Base-by-base conservation (phyloP, 2,329 filamentous ascomycete genomes). In the Neonectria sp. region DNA sequence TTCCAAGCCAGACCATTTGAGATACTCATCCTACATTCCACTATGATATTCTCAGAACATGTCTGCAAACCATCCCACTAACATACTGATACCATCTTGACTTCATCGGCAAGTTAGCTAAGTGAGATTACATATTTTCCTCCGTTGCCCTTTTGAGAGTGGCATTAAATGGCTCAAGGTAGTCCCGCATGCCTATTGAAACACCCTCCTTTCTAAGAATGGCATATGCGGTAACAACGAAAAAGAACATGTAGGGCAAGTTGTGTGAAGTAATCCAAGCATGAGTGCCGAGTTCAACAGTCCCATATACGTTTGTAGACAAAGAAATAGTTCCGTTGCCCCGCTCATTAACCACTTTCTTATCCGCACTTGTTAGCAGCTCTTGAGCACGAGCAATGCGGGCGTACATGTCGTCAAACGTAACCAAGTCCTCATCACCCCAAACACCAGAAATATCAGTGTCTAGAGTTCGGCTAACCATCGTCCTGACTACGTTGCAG, bases 191-290 rank as follows among this genome's bases (percentile, higher is more conserved):
- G 46, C 88, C 89, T 17, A 92, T 13, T 0, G 82, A 79, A 29
- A 91, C 87, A 2, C 90, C 90, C 77, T 88, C 84, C 72, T 83
- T 85, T 66, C 90, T 82, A 73, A 92, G 73, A 63, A 92, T 88
- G 29, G 78, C 81, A 80, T 92, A 92, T 9, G 86, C 82, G 8
- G 84, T 89, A 5, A 78, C 82, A 17, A 88, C 70, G 75, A 92
- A 90, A 79, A 92, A 92, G 80, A 83, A 90, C 72, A 91, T 79
- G 73, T 91, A 90, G n/a, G 90, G 89, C 43, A 89, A 21, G 24
- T 13, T 49, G 13, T 29, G 40, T 21, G 40, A 45, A 21, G 40
- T 21, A 11, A 45, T 45, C 40, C 40, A 45, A 21, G n/a, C 40
- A 45, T 45, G 40, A 21, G 40, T 45, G 24, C n/a, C 7, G 11